Base-by-base conservation (phyloP, 2,329 filamentous ascomycete genomes). In the Graphilbum fragrans region DNA sequence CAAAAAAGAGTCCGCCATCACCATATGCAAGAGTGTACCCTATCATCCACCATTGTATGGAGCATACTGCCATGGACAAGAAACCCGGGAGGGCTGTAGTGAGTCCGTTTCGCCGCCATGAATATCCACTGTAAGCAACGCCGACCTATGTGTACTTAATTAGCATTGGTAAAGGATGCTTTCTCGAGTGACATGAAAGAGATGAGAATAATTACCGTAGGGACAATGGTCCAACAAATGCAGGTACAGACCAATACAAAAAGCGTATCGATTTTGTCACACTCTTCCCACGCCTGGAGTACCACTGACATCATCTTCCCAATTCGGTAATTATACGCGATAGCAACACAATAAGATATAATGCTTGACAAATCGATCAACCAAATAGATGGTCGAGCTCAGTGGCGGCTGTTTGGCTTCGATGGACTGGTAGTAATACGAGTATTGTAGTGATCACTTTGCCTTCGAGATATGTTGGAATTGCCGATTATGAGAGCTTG, bases 31-130 rank as follows among this genome's bases (percentile, higher is more conserved):
- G 70, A 10, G 90, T 94, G 63, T 94, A 96, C 31, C 90, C 92
- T 87, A 90, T 95, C 62, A 96, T 94, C 58, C 94, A 96, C 90
- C 92, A 96, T 66, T 96, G 92, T 67, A 96, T 94, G 43, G 83
- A 82, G 59, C 95, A 74, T 58, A 96, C 79, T 36, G 84, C 87
- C 57, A 83, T 82, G 37, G 87, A 90, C 58, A 82, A 88, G 82
- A 96, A 90, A 65, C 66, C 61, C 8, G 66, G 66, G 43, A 70
- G 55, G 11, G 36, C 32, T 6, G 41, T 16, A 7, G 44, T n/a
- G 2, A 46, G 22, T 4, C 44, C 39, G 22, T 46, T 46, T 35
- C 44, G 44, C 8, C 41, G 23, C 44, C 41, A 43, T 14, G 41
- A 21, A 21, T 46, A 46, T 21, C 44, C 44, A 21, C 41, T 37